A percentile compares a stretch with the other conserved stretches of the same genome.
Evolutionary conservation across 2,329 filamentous ascomycete species (phyloP).

Genomic region (Fonsecaea nubica): DNA sequence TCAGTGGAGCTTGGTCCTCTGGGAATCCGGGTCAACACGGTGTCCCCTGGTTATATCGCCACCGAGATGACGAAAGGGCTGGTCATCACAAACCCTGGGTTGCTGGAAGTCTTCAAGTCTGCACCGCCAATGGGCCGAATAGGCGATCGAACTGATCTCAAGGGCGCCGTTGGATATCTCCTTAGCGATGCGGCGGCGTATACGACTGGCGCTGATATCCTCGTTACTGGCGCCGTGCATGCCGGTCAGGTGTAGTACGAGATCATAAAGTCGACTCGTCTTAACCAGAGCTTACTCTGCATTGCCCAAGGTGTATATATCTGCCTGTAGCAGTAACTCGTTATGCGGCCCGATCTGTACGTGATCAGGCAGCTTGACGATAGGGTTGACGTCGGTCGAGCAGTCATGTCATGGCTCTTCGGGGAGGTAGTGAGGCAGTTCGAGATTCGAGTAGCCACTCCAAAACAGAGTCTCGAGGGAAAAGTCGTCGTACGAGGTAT

Average conservation of each 20-base stretch:
- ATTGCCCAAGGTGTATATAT: background rate
- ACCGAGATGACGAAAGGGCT: constrained; percentile 55
- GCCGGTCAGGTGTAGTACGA: constrained; percentile 38
- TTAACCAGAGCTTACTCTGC: background rate
- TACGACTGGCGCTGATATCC: constrained; percentile 49
- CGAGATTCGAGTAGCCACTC: constrained; percentile 29
- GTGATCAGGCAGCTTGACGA: background rate
- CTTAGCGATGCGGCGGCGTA: constrained; percentile 52
- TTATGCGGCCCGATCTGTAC: background rate
- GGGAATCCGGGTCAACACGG: constrained; percentile 55
- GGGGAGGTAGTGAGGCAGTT: constrained; percentile 28
- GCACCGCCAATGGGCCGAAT: constrained; percentile 39
- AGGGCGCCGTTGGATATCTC: constrained; percentile 51
- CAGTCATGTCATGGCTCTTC: constrained; percentile 8
- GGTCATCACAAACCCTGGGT: constrained; percentile 40
- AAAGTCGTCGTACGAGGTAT: constrained; percentile 31
- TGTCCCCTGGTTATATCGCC: constrained; percentile 54
- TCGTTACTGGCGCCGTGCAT: constrained; percentile 48
- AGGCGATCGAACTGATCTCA: constrained; percentile 49
- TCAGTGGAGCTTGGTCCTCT: constrained; percentile 58
- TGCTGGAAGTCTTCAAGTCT: constrained; percentile 29
- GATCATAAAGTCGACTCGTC: background rate
- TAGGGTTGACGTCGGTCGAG: background rate
- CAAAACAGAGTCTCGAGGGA: constrained; percentile 32
- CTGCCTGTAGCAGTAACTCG: background rate